Base-by-base conservation (phyloP, 2,329 filamentous ascomycete species). In the Magnaporthiopsis incrustans region DNA sequence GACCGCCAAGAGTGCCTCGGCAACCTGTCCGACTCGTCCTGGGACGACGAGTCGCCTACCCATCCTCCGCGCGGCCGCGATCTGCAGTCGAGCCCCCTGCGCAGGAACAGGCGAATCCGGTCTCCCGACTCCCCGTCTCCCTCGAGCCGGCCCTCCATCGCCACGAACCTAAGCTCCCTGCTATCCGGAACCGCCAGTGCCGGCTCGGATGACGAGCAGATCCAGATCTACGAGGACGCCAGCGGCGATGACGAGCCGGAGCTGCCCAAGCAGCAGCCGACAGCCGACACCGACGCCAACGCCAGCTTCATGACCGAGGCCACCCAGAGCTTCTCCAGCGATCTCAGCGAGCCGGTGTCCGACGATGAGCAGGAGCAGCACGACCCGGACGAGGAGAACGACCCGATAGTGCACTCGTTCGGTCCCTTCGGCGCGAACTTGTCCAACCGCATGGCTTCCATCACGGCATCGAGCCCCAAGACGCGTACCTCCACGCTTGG, bases 351-450 rank as follows among this genome's bases (percentile, higher is more conserved):
- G 35, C 76, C 76, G 32, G 67, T 67, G 14, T 75, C 73, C 3
- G 74, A 75, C 14, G 79, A 77, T 15, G 77, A 92, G 26, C 88
- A 90, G 61, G 88, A 90, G 60, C 87, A 92, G 25, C 88, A 91
- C 62, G 87, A 96, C 67, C 88, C 90, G 0, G 89, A 94, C 70
- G 93, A 97, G 78, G 94, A 98, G 76, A 97, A 97, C 68, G 95
- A 98, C 69, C 93, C 93, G 3, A 87, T 97, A 64, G 81, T 97
- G 25, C 91, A 95, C 75, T 97, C 93, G 0, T 97, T 97, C 69
- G 93, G 92, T 22, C 92, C 92, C 0, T 96, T 91, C 71, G 92
- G 92, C 57, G 90, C 90, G 63, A 91, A 97, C 72, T 82, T 97
- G 53, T 86, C 94, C n/a, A 85, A 86, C 66, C 88, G 91, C 32